A percentile compares a stretch with the other conserved stretches of the same genome.
Evolutionary conservation across 169 alveolate genomes (phyloP).

Genomic region (Amoebophrya sp.): DNA sequence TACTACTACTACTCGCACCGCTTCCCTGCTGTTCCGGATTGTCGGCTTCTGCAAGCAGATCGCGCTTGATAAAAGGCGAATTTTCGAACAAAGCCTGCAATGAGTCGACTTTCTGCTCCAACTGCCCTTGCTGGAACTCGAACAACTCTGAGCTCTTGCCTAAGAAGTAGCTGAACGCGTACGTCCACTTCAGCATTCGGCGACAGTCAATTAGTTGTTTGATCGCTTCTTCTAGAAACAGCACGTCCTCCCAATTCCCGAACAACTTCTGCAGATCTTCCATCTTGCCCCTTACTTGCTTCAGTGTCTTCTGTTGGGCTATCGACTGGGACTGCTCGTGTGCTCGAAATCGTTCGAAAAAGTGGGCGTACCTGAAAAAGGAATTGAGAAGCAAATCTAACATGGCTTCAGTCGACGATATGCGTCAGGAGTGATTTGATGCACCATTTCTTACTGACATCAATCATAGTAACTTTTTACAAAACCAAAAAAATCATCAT

Average conservation of each 20-base stretch:
- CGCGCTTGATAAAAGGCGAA: background rate
- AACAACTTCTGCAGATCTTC: slow-evolving; percentile 34
- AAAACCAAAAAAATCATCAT: background rate
- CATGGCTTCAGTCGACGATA: too few species aligned
- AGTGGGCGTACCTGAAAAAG: slow-evolving; percentile 44
- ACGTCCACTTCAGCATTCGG: slow-evolving; percentile 48
- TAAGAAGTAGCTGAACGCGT: slow-evolving; percentile 46
- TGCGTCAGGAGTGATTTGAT: too few species aligned
- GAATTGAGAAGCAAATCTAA: background rate
- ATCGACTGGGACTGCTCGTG: slow-evolving; percentile 46
- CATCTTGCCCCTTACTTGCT: slow-evolving; percentile 30
- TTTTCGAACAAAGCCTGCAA: slow-evolving; percentile 37
- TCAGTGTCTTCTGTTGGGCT: slow-evolving; percentile 39
- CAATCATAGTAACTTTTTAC: background rate
- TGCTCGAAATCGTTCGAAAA: slow-evolving; percentile 46
- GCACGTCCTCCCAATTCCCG: slow-evolving; percentile 43
- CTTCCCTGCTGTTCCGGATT: background rate
- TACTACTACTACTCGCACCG: background rate
- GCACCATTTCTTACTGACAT: too few species aligned
- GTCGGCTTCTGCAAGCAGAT: background rate
- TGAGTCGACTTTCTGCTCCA: slow-evolving; percentile 45
- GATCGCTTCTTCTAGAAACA: slow-evolving; percentile 45
- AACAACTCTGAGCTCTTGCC: slow-evolving; percentile 35
- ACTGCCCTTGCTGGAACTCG: slow-evolving; percentile 51
- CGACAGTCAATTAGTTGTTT: slow-evolving; percentile 34